Evolutionary conservation across 257 asterid genomes (phyloP), one percentile per base, ranked within the genome.

Genomic region (Rhazya stricta): DNA sequence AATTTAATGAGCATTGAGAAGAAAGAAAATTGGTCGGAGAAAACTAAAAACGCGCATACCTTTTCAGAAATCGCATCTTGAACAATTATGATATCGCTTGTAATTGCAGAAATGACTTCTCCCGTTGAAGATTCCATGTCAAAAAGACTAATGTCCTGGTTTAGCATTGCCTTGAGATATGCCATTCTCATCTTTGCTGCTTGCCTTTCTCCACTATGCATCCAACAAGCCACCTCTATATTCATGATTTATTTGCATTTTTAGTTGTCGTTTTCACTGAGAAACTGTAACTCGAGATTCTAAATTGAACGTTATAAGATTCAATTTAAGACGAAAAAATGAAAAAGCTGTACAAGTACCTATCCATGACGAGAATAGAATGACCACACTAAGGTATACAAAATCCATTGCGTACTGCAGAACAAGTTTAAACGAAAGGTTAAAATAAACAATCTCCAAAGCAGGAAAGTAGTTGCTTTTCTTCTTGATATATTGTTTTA

Each of bases 101-200:
- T 95, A 78, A 95, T 92, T 4, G 99, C 96, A n/a, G 97, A 83
- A 81, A 95, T 92, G 50, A 95, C 96, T 83, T 95, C 89, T 2
- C 98, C 98, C 1, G 98, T 92, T 0, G 99, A 91, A 29, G 96
- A 78, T 67, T 95, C 96, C 0, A 94, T 92, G 56, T 95, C 99
- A 23, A 95, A 95, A 21, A 85, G 82, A 76, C 94, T 86, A 25
- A 95, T 89, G 15, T 95, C 99, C 81, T 95, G 97, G 83, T 82
- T 91, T 29, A 95, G 75, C 96, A 95, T 91, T 3, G 87, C 81
- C 72, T 86, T 84, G 72, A 95, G 39, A 79, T 95, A 95, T 5
- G 98, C 94, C 96, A 92, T 91, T 82, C 99, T 91, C 96, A 95
- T 95, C 62, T 95, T 92, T 5, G 96, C 92, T 2, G 99, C 99